A percentile compares a stretch with the other conserved stretches of the same genome.
phyloP scores from a whole-genome alignment of 805 yeast species.

The Nakazawaea pomicola region DNA sequence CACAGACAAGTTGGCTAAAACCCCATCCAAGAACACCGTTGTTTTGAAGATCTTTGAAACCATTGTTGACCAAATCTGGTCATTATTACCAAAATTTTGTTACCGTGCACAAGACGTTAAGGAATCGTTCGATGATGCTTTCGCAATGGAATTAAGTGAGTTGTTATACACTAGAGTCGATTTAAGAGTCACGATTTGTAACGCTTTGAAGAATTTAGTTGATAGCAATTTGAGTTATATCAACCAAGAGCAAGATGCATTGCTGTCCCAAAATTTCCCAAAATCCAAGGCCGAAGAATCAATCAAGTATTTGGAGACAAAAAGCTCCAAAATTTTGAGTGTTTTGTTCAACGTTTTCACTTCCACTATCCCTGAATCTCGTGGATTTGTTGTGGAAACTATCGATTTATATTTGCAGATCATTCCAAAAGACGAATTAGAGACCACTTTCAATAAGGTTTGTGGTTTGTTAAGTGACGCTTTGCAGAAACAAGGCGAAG shows the following conservation, averaged over 20 bases:
- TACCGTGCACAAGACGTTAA: slow-evolving; percentile 77
- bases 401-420: slow-evolving; percentile 77
- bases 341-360: slow-evolving; percentile 89
- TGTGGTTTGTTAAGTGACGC: slow-evolving; percentile 74
- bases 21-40: slow-evolving; percentile 50
- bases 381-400: slow-evolving; percentile 82
- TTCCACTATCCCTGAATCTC: slow-evolving; percentile 78
- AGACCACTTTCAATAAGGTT: slow-evolving; percentile 77
- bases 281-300: slow-evolving; percentile 48
- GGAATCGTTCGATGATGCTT: slow-evolving; percentile 60
- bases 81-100: slow-evolving; percentile 82
- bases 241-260: slow-evolving; percentile 47
- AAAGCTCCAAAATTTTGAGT: slow-evolving; percentile 72
- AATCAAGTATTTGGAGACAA: slow-evolving; percentile 56
- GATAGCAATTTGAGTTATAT: slow-evolving; percentile 67
- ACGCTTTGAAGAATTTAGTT: slow-evolving; percentile 70
- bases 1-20: slow-evolving; percentile 37
- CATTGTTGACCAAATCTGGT: slow-evolving; percentile 88
- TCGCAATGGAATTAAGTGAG: slow-evolving; percentile 74
- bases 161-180: slow-evolving; percentile 69
- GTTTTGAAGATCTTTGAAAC: slow-evolving; percentile 79
- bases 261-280: slow-evolving; percentile 57
- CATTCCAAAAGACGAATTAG: slow-evolving; percentile 61
- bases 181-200: slow-evolving; percentile 78
- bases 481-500: slow-evolving; percentile 31